Base-by-base conservation (phyloP, 805 yeast genomes). In the Metschnikowia shivogae region DNA sequence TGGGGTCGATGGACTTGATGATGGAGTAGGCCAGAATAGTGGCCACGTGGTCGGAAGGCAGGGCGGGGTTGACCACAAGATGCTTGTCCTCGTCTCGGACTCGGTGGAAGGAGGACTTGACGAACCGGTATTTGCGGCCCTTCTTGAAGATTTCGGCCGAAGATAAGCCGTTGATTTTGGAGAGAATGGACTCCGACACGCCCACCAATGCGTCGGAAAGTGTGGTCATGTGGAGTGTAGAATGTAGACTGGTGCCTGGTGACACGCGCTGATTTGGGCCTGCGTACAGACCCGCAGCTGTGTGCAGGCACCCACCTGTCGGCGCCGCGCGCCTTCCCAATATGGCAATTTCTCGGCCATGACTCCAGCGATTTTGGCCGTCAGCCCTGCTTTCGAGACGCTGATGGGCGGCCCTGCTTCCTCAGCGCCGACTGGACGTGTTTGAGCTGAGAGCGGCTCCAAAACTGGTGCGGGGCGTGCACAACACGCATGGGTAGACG, bases 71-170 rank as follows among this genome's bases (percentile, higher is more conserved):
- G 12, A 78, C 65, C 9, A 76, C 63, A 37, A 78, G 58, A 52
- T 72, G 76, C 54, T 76, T 78, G 43, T 73, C 72, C 51, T 73
- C 77, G 39, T 73, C 77, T 35, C 73, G 64, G 6, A 78, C 62
- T 43, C 81, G 55, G 44, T 74, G 74, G 53, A 77, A 77, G 36
- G 64, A 63, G 45, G 77, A 76, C 53, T 73, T 68, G 39, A 76
- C 72, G 42, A 73, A 68, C 40, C 72, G 69, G 56, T 76, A 78
- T 52, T 70, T 72, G 43, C 79, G 60, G 9, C 81, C 81, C 44
- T 73, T 72, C 46, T 67, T 69, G 45, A 61, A 58, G 50, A 63
- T 67, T 45, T 68, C 72, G 19, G 66, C 57, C 36, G 64, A 61
- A 42, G 63, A 62, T 32, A 71, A 57, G 1, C 58, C 60, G 42